These are phyloP conservation scores for Carnegiea gigantea DNA, from an alignment of 179 eudicot species.

Conservation along the genomic window DNA sequence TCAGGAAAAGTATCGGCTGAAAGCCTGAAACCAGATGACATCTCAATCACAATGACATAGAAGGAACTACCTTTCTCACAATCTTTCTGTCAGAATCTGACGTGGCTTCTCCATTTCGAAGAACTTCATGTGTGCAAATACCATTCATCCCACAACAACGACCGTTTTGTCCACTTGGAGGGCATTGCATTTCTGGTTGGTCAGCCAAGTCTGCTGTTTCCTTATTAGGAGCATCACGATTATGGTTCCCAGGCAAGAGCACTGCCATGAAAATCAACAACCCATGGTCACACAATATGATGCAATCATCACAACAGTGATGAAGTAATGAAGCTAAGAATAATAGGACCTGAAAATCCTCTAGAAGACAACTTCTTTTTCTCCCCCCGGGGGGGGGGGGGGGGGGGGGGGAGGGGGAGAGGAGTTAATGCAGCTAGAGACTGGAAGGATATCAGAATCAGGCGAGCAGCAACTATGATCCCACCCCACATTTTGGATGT, in stretches of 20 bases:
- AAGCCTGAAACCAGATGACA: slow-evolving; percentile 4
- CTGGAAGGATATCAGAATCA: neutral
- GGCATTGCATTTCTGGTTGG: slow-evolving; percentile 27
- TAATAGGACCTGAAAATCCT: neutral
- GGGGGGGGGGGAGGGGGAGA: neutral
- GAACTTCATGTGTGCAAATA: slow-evolving; percentile 84
- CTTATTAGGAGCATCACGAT: slow-evolving; percentile 27
- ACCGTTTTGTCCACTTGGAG: slow-evolving; percentile 26
- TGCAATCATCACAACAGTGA: neutral
- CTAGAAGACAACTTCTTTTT: neutral
- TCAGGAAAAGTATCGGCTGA: neutral
- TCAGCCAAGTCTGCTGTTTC: slow-evolving; percentile 28
- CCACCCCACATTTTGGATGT: neutral
- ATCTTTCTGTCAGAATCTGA: slow-evolving; percentile 41
- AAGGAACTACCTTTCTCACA: slow-evolving; percentile 60
- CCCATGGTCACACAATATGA: neutral
- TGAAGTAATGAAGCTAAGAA: neutral
- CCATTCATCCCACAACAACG: slow-evolving; percentile 72
- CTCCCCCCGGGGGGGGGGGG: neutral
- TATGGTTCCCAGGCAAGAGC: slow-evolving; percentile 32
- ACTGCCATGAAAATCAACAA: slow-evolving; percentile 31
- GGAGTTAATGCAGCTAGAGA: no score
- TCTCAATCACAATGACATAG: neutral
- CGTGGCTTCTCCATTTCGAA: slow-evolving; percentile 54
- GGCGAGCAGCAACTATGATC: neutral